phyloP scores from a whole-genome alignment of 495 filamentous ascomycete species.

The Xylaria scruposa region DNA sequence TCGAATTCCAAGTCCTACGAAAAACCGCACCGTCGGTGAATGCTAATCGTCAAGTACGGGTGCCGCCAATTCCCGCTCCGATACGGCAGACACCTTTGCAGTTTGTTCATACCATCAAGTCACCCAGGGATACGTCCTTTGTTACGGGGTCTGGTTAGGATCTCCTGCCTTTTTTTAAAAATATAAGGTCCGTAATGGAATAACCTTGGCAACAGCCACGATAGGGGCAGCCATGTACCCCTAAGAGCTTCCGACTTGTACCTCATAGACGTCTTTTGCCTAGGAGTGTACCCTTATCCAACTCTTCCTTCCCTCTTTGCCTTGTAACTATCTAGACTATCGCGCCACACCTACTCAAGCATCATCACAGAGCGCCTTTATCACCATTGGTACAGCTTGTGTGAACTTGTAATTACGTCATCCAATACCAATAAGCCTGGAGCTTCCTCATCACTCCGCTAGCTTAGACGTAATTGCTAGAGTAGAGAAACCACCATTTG shows the following conservation, averaged over 20 bases:
- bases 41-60: conserved; percentile 18
- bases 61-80: conserved; percentile 9
- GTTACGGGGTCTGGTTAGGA: conserved; percentile 11
- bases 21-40: conserved; percentile 17
- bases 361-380: not conserved
- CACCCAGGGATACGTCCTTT: conserved; percentile 25
- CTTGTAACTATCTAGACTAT: conserved; percentile 13
- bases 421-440: not conserved
- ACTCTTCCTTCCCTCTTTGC: not conserved
- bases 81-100: conserved; percentile 17
- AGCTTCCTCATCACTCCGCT: not conserved
- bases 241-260: not conserved
- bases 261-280: not conserved
- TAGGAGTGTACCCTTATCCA: not conserved
- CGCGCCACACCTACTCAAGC: conserved; percentile 11
- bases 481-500: not conserved
- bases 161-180: not conserved
- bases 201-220: not conserved
- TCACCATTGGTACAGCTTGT: not conserved
- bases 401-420: not conserved
- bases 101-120: conserved; percentile 22
- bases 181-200: not conserved
- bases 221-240: not conserved
- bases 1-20: conserved; percentile 21
- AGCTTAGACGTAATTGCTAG: not conserved